Conservation (phyloP, 2,329 filamentous ascomycete species). For the Zasmidium citrigriseum region DNA sequence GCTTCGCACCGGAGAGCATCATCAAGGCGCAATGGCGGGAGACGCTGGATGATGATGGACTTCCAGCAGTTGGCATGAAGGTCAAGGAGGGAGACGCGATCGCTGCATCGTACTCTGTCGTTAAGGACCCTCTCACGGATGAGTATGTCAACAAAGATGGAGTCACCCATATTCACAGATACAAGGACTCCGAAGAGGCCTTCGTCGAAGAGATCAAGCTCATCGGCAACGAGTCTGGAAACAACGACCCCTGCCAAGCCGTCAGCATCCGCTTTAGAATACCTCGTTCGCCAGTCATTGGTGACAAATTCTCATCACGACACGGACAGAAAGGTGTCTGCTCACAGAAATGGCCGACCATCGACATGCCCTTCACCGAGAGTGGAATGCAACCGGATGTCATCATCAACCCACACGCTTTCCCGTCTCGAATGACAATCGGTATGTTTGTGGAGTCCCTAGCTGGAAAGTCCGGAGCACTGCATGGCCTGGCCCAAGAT, state of each 20-base stretch:
- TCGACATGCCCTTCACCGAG: constrained; percentile 96
- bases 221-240: constrained; percentile 82
- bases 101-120: constrained; percentile 86
- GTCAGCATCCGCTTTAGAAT: constrained; percentile 92
- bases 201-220: constrained; percentile 93
- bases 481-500: constrained; percentile 95
- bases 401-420: constrained; percentile 99
- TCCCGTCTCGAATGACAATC: constrained; percentile 99
- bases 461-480: constrained; percentile 88
- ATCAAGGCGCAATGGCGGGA: constrained; percentile 70
- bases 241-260: constrained; percentile 76
- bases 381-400: constrained; percentile 94
- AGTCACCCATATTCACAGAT: constrained; percentile 83
- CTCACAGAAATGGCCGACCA: constrained; percentile 90
- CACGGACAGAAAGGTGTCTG: constrained; percentile 98
- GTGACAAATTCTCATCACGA: constrained; percentile 98
- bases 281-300: constrained; percentile 86
- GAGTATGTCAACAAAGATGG: constrained; percentile 84
- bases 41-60: constrained; percentile 81
- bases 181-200: constrained; percentile 86
- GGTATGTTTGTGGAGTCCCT: constrained; percentile 99
- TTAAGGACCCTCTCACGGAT: constrained; percentile 69
- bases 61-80: constrained; percentile 77
- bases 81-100: constrained; percentile 81
- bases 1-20: constrained; percentile 77